These are phyloP conservation scores for Yamadazyma dushanensis DNA, from an alignment of 1,139 yeast species.

Conservation along the genomic window DNA sequence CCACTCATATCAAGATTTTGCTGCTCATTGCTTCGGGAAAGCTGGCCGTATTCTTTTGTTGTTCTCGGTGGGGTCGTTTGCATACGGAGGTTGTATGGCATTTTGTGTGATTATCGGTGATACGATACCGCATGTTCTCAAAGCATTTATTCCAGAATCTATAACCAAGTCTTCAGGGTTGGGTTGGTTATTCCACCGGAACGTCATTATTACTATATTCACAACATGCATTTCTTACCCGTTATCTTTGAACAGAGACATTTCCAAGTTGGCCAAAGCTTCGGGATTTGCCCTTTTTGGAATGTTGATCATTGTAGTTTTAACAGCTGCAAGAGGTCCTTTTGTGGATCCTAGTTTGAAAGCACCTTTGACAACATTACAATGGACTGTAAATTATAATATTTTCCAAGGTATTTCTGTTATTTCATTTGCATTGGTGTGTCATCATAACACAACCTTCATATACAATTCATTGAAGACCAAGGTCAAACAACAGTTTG, in stretches of 20 bases:
- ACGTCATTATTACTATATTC: slow-evolving; percentile 65
- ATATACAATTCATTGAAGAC: slow-evolving; percentile 79
- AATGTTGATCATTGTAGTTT: slow-evolving; percentile 73
- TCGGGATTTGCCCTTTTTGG: slow-evolving; percentile 84
- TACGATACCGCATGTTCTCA: slow-evolving; percentile 86
- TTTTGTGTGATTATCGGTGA: slow-evolving; percentile 94
- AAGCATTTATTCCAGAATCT: slow-evolving; percentile 60
- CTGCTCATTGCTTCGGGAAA: slow-evolving; percentile 73
- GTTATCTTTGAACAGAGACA: slow-evolving; percentile 74
- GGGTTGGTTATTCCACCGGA: slow-evolving; percentile 60
- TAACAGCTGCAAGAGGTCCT: slow-evolving; percentile 78
- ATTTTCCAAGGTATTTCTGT: slow-evolving; percentile 89
- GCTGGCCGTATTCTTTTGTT: slow-evolving; percentile 68
- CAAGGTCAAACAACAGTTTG: slow-evolving; percentile 75
- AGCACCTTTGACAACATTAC: slow-evolving; percentile 44
- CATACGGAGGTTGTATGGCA: slow-evolving; percentile 93
- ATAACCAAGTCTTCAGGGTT: slow-evolving; percentile 38
- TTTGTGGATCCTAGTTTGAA: slow-evolving; percentile 46
- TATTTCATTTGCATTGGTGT: slow-evolving; percentile 88
- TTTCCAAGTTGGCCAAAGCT: slow-evolving; percentile 84
- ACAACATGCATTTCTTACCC: slow-evolving; percentile 81
- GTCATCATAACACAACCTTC: slow-evolving; percentile 91
- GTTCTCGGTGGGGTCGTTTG: slow-evolving; percentile 81
- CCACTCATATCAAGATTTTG: slow-evolving; percentile 84
- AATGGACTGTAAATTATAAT: slow-evolving; percentile 61